Conservation (phyloP, 192 early-diverging fungal genomes). For the Backusella tarrabulga region DNA sequence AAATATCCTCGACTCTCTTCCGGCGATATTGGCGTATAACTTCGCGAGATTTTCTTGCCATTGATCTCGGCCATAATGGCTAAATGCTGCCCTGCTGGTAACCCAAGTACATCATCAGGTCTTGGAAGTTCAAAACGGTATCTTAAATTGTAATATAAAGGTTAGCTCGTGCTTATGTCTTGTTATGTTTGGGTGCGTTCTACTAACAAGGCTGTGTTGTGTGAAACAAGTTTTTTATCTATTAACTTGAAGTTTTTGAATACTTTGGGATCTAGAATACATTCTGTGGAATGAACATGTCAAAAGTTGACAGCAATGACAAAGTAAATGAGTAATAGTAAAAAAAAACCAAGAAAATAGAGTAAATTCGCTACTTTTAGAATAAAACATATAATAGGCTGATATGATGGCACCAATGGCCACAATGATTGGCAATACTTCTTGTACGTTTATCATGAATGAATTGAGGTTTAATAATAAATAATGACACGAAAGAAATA, state of each 20-base stretch:
- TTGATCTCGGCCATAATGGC: constrained; percentile 82
- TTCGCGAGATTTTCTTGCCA: constrained; percentile 81
- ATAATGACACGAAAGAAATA: not conserved
- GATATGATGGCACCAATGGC: not conserved
- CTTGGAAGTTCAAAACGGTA: constrained; percentile 84
- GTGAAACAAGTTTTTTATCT: constrained; percentile 72
- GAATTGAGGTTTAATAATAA: not conserved
- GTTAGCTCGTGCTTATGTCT: too few relatives aligned
- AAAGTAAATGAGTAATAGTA: not conserved
- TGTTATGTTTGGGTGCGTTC: not conserved
- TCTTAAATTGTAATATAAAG: constrained; percentile 27
- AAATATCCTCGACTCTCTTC: constrained; percentile 85
- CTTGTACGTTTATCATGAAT: not conserved
- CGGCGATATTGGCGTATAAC: constrained; percentile 87
- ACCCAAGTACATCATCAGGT: constrained; percentile 64
- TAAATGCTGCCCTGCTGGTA: constrained; percentile 94
- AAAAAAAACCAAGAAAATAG: not conserved
- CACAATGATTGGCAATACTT: not conserved
- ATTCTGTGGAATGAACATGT: constrained; percentile 26
- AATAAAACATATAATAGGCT: not conserved
- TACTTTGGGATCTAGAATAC: constrained; percentile 64
- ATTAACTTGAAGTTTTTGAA: constrained; percentile 80
- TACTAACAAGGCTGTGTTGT: constrained; percentile 82
- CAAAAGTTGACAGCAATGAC: not conserved
- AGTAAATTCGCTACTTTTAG: not conserved